A percentile compares a stretch with the other conserved stretches of the same genome.
phyloP scores from a whole-genome alignment of 176 grass and related monocot species.

The Ensete glaucum region DNA sequence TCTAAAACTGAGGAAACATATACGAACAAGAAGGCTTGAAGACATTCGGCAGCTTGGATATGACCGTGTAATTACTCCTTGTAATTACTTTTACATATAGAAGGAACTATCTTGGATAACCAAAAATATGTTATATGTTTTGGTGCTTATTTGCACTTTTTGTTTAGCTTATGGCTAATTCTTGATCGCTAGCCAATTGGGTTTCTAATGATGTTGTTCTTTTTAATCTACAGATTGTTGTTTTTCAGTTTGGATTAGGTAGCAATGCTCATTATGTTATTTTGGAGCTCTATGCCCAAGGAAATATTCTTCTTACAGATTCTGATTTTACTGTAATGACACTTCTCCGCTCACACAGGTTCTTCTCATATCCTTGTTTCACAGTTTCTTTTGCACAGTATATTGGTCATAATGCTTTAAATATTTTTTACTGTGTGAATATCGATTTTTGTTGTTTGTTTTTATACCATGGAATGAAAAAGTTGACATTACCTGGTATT shows the following conservation, averaged over 20 bases:
- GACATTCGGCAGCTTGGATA: conserved; percentile 95
- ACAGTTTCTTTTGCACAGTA: not conserved
- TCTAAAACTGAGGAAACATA: conserved; percentile 85
- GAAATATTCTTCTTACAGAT: conserved; percentile 89
- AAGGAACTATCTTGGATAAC: conserved; percentile 12
- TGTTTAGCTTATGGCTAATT: not conserved
- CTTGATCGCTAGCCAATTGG: not conserved
- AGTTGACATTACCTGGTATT: not conserved
- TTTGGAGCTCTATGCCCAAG: conserved; percentile 88
- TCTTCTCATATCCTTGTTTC: conserved; percentile 11
- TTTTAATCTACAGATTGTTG: conserved; percentile 55
- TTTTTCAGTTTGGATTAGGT: conserved; percentile 93
- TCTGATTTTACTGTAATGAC: conserved; percentile 89
- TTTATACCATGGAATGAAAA: not conserved
- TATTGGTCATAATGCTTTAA: not conserved
- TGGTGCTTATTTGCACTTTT: not conserved
- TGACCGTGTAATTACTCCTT: conserved; percentile 57
- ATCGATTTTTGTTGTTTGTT: not conserved
- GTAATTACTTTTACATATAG: not conserved
- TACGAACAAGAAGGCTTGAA: conserved; percentile 84
- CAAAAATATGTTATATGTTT: conserved; percentile 4
- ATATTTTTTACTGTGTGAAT: too few relatives aligned
- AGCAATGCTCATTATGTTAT: conserved; percentile 74
- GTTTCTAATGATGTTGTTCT: conserved; percentile 2
- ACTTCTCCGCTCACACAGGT: conserved; percentile 95